These are phyloP conservation scores for Arthroderma sp. DNA, from an alignment of 2,329 filamentous ascomycete species.

Conservation along the genomic window DNA sequence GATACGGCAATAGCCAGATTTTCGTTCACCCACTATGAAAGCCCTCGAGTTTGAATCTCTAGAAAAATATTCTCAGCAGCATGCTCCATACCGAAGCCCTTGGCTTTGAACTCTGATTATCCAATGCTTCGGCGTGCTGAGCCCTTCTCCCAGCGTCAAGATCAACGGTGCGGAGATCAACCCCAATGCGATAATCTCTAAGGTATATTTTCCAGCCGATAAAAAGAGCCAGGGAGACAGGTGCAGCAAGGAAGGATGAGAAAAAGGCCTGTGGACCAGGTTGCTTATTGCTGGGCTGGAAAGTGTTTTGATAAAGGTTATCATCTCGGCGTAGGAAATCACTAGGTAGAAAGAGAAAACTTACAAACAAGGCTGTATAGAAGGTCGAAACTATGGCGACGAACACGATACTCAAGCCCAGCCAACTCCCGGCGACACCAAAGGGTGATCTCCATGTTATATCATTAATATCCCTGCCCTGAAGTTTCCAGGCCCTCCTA, in stretches of 20 bases:
- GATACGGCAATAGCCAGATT: too few relatives aligned
- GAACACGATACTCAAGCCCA: constrained; percentile 41
- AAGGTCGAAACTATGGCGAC: constrained; percentile 20
- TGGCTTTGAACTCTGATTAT: too few relatives aligned
- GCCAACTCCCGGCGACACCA: constrained; percentile 46
- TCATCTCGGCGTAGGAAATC: constrained; percentile 47
- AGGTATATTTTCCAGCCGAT: constrained; percentile 13
- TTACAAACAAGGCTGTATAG: constrained; percentile 34
- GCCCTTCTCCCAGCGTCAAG: constrained; percentile 3
- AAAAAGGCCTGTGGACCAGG: constrained; percentile 33
- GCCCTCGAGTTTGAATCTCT: too few relatives aligned
- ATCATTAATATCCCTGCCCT: constrained; percentile 45
- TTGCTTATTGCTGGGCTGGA: constrained; percentile 39
- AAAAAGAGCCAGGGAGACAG: constrained; percentile 26
- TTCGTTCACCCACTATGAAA: too few relatives aligned
- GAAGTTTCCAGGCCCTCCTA: constrained; percentile 44
- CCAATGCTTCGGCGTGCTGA: neutral
- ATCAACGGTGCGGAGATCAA: constrained; percentile 5
- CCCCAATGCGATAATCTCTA: constrained; percentile 4
- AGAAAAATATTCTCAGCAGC: too few relatives aligned
- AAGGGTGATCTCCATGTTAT: constrained; percentile 47
- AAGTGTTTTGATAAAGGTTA: constrained; percentile 71
- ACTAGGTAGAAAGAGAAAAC: constrained; percentile 42
- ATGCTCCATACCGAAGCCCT: too few relatives aligned
- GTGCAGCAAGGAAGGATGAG: constrained; percentile 30